Conservation (phyloP, 108 stramenopile species). For the Cyclotella sp. region DNA sequence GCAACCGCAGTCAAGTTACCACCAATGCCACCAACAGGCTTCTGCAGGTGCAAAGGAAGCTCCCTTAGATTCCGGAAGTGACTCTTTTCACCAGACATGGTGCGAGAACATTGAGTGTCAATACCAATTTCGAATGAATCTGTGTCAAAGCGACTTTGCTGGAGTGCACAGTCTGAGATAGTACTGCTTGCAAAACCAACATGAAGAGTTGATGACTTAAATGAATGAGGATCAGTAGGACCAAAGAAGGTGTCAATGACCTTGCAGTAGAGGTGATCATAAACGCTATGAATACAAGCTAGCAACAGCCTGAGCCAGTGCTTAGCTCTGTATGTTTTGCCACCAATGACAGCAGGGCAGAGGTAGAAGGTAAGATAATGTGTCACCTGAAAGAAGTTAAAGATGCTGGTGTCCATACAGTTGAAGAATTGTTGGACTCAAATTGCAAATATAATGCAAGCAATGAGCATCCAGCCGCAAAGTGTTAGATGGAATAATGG, state of each 20-base stretch:
- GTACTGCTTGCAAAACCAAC: neutral
- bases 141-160: neutral
- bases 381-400: too few relatives aligned
- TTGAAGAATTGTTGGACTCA: neutral
- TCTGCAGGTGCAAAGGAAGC: neutral
- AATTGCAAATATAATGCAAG: neutral
- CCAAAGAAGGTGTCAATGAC: too few relatives aligned
- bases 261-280: neutral
- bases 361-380: neutral
- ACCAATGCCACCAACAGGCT: neutral
- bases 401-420: too few relatives aligned
- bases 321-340: neutral
- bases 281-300: neutral
- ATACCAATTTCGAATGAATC: slow-evolving; percentile 22
- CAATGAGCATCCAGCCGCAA: neutral
- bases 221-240: too few relatives aligned
- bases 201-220: too few relatives aligned
- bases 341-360: neutral
- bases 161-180: neutral
- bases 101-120: slow-evolving; percentile 23
- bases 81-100: slow-evolving; percentile 5
- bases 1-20: neutral
- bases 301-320: neutral
- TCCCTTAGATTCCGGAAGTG: slow-evolving; percentile 11
- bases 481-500: slow-evolving; percentile 9